These are phyloP conservation scores for Pseudocercospora pini-densiflorae DNA, from an alignment of 2,329 filamentous ascomycete genomes.

Conservation along the genomic window DNA sequence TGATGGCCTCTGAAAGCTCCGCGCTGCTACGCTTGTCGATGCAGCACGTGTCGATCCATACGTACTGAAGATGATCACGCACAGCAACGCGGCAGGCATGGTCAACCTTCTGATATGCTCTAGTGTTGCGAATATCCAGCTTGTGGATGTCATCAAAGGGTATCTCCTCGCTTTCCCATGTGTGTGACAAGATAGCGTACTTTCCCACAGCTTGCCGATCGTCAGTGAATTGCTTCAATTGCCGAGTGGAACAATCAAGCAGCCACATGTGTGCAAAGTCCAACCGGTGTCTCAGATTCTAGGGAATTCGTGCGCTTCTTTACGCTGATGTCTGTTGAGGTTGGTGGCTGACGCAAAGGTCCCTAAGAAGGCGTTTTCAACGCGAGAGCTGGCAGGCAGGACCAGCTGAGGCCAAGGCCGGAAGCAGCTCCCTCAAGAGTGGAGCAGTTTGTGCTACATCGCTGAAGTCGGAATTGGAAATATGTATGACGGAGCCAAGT, in stretches of 20 bases:
- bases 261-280: constrained; percentile 21
- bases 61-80: background rate
- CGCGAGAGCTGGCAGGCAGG: no score
- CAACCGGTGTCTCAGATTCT: no score
- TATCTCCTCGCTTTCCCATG: constrained; percentile 1
- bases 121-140: no score
- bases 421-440: no score
- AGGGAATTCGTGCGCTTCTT: no score
- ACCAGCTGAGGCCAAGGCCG: no score
- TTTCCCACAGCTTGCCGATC: constrained; percentile 12
- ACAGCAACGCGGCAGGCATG: background rate
- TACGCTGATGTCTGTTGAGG: no score
- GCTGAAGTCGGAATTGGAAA: no score
- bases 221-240: constrained; percentile 20
- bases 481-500: background rate
- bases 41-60: constrained; percentile 8
- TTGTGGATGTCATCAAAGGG: background rate
- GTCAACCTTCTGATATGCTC: background rate
- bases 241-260: constrained; percentile 10
- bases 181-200: constrained; percentile 9
- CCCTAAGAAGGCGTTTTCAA: no score
- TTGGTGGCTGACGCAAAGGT: no score
- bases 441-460: no score
- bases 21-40: constrained; percentile 5
- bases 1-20: background rate